Percentiles rank a stretch among this genome's conserved stretches.
phyloP scores from a whole-genome alignment of 1,284 basidiomycete species.

The Puccinia hordei region DNA sequence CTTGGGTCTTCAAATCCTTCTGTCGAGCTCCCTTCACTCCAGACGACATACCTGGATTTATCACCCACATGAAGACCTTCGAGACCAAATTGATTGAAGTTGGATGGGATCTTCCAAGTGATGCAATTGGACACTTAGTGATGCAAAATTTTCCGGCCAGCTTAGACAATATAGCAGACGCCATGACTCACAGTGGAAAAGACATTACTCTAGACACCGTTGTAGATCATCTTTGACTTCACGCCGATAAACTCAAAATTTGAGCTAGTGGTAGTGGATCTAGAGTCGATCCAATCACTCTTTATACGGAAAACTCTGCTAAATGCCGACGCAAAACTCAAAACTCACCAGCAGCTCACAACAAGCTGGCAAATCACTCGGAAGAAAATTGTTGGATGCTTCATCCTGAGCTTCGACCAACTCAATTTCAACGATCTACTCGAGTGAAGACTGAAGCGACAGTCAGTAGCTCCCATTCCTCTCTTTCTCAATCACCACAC shows the following conservation, averaged over 20 bases:
- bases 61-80: not conserved
- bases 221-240: not conserved
- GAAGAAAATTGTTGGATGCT: not conserved
- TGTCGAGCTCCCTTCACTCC: too few relatives aligned
- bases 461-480: too few relatives aligned
- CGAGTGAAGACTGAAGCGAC: too few relatives aligned
- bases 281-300: not conserved
- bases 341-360: constrained; percentile 3
- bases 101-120: not conserved
- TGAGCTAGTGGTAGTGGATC: not conserved
- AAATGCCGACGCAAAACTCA: too few relatives aligned
- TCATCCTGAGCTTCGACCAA: not conserved
- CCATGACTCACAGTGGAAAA: not conserved
- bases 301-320: too few relatives aligned
- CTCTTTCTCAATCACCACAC: too few relatives aligned
- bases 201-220: constrained; percentile 7
- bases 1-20: too few relatives aligned
- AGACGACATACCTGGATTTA: not conserved
- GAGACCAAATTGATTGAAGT: not conserved
- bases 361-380: not conserved
- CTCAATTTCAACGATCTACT: not conserved
- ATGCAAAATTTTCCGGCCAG: not conserved
- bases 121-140: not conserved
- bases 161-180: not conserved
- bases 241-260: not conserved